Evolutionary conservation across 345 rosid species (phyloP).

Genomic region (Citrus unshiu): DNA sequence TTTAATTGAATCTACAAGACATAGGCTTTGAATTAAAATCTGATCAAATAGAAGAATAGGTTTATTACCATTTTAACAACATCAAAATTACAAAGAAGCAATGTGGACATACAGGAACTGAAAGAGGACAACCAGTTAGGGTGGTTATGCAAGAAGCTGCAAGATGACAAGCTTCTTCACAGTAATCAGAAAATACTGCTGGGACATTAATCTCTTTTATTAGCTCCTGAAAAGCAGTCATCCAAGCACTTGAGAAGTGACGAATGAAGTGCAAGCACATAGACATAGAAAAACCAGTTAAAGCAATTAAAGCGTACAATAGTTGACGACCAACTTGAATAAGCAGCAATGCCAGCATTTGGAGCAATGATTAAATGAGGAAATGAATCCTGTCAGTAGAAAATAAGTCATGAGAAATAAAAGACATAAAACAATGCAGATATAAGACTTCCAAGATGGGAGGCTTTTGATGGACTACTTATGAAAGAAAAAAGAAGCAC

Average conservation of each 20-base stretch:
- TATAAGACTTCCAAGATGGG: neutral
- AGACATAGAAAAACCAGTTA: neutral
- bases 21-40: slow-evolving; percentile 7
- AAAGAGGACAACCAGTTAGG: slow-evolving; percentile 46
- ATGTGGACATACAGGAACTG: slow-evolving; percentile 42
- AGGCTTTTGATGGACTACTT: neutral
- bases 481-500: neutral
- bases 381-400: slow-evolving; percentile 47
- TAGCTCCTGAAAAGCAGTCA: slow-evolving; percentile 49
- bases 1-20: slow-evolving; percentile 66
- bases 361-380: slow-evolving; percentile 78
- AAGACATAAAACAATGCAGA: neutral
- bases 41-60: slow-evolving; percentile 7
- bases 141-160: slow-evolving; percentile 60
- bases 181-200: slow-evolving; percentile 83
- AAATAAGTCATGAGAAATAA: slow-evolving; percentile 8
- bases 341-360: slow-evolving; percentile 88
- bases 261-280: neutral
- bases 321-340: slow-evolving; percentile 79
- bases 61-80: neutral
- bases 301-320: slow-evolving; percentile 40
- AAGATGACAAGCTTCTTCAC: slow-evolving; percentile 96
- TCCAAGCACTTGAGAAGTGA: neutral
- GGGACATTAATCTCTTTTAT: slow-evolving; percentile 65
- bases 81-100: neutral